Evolutionary conservation across 345 rosid species (phyloP), one percentile per base, ranked within the genome.

Genomic region (Psidium guajava): DNA sequence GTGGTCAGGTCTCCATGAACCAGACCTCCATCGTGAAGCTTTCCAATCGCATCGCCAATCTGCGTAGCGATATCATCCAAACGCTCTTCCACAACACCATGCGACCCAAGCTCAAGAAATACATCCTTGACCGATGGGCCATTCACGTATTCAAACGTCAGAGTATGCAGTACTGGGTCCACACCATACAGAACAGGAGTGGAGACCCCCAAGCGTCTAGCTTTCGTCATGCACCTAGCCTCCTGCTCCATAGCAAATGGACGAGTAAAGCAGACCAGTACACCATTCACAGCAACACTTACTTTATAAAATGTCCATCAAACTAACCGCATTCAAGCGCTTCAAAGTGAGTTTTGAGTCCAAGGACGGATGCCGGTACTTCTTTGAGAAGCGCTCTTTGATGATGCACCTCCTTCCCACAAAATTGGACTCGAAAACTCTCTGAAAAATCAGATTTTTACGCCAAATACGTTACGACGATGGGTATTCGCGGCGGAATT

Each of bases 1-100:
- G 99, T 98, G 86, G 99, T 98, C 85, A 96, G 90, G 86, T 98
- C 99, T 53, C 99, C 99, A 85, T 98, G 99, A 89, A 95, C 86
- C 84, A 98, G 98, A 69, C 99, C 99, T 82, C 99, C 99, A 58
- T 95, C 99, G 86, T 98, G 99, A 32, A 96, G 90, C 87, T 98
- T 98, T 20, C 92, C 99, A 40, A 98, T 93, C 5, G 99, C 97
- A 85, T 86, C 90, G 4, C 99, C 99, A 86, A 98, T 96, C 91
- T 98, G 99, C 8, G 84, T 53, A 59, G 99, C 96, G 27, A 96
- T 90, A 85, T 96, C 95, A 84, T 90, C 88, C 84, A 96, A 87
- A 47, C 90, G 90, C 91, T 96, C 96, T 89, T 92, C 93, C 57
- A 90, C 91, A n/a, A 94, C 83, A 80, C 99, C 97, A 49, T 82